Percentiles rank a stretch among this genome's conserved stretches.
Evolutionary conservation across 192 early-diverging fungal genomes (phyloP).

Genomic region (Coemansia sp.): DNA sequence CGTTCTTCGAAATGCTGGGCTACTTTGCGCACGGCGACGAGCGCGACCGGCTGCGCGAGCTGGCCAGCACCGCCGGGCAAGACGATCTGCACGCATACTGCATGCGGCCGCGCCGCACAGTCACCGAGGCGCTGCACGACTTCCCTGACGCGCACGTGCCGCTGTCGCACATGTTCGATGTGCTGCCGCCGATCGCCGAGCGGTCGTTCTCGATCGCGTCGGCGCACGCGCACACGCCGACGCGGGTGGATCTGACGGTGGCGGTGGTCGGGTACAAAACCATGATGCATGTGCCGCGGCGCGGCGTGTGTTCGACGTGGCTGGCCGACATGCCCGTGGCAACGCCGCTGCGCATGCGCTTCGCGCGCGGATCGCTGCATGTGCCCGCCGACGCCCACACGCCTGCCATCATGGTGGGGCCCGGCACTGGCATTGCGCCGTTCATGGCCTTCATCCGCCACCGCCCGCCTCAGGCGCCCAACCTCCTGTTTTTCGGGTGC

Average conservation of each 20-base stretch:
- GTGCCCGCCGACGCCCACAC: slow-evolving; percentile 58
- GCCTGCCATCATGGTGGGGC: slow-evolving; percentile 83
- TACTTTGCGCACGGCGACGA: slow-evolving; percentile 79
- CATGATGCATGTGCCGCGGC: slow-evolving; percentile 67
- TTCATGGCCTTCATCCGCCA: slow-evolving; percentile 80
- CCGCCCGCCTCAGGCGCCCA: slow-evolving; percentile 55
- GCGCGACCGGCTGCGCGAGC: slow-evolving; percentile 80
- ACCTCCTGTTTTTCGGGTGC: slow-evolving; percentile 85
- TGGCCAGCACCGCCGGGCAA: slow-evolving; percentile 74
- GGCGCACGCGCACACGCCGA: slow-evolving; percentile 31
- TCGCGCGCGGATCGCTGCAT: slow-evolving; percentile 68
- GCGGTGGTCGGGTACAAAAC: slow-evolving; percentile 90
- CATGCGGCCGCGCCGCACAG: slow-evolving; percentile 76
- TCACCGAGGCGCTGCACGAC: slow-evolving; percentile 83
- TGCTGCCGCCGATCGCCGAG: slow-evolving; percentile 79
- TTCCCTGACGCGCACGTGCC: slow-evolving; percentile 75
- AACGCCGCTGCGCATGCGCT: slow-evolving; percentile 44
- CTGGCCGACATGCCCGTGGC: slow-evolving; percentile 46
- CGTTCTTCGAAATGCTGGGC: slow-evolving; percentile 87
- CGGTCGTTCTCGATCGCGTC: slow-evolving; percentile 89
- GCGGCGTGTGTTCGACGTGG: slow-evolving; percentile 86
- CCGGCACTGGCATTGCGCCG: slow-evolving; percentile 89
- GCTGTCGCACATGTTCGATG: slow-evolving; percentile 78
- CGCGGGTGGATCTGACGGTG: slow-evolving; percentile 73
- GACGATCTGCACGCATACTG: slow-evolving; percentile 91